phyloP scores from a whole-genome alignment of 345 rosid genomes.

The Balakata baccata region DNA sequence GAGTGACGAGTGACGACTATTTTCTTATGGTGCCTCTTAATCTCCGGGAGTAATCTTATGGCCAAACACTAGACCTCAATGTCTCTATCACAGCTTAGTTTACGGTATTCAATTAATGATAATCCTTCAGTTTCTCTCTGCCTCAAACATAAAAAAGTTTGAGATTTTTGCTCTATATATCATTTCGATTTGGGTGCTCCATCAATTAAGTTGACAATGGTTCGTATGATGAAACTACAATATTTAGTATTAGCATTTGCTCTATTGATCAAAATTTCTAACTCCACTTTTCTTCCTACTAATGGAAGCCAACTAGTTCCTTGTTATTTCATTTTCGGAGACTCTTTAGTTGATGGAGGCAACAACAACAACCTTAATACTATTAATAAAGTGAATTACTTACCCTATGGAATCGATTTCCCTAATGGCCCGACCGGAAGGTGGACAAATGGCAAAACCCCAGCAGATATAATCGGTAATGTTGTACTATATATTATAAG shows the following conservation, averaged over 20 bases:
- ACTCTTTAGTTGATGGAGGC: slow-evolving; percentile 30
- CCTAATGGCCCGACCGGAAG: slow-evolving; percentile 29
- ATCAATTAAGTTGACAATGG: neutral
- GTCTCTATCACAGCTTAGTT: no score
- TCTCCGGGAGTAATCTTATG: no score
- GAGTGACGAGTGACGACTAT: no score
- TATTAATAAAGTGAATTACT: slow-evolving; percentile 18
- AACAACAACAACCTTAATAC: slow-evolving; percentile 30
- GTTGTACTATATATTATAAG: no score
- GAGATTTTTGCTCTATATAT: no score
- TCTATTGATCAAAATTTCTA: neutral
- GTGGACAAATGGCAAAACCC: slow-evolving; percentile 28
- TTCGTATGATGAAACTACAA: neutral
- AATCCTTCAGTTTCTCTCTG: neutral
- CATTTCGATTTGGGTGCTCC: no score
- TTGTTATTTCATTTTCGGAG: slow-evolving; percentile 38
- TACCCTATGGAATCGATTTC: slow-evolving; percentile 30
- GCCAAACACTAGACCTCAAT: no score
- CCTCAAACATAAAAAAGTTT: no score
- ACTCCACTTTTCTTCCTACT: neutral
- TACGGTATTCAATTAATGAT: no score
- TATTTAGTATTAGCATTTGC: neutral
- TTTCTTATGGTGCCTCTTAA: no score
- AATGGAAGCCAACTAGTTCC: slow-evolving; percentile 19
- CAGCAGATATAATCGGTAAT: slow-evolving; percentile 9